A percentile compares a stretch with the other conserved stretches of the same genome.
Evolutionary conservation across 495 filamentous ascomycete genomes (phyloP).

Genomic region (Tuber brumale): DNA sequence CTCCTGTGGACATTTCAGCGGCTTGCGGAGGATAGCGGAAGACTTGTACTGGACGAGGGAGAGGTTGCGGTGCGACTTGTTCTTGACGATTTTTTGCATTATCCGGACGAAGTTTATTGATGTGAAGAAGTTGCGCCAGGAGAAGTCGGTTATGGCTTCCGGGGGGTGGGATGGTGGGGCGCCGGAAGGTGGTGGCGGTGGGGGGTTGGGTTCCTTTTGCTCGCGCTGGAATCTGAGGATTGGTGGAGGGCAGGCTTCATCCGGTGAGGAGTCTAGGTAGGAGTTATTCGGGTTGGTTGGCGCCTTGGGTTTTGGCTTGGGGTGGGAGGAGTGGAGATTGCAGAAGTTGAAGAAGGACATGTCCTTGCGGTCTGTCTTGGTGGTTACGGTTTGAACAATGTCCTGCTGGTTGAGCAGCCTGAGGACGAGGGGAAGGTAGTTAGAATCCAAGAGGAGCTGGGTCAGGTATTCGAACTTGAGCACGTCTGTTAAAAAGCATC

Average conservation of each 20-base stretch:
- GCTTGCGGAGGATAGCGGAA: constrained; percentile 77
- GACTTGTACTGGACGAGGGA: constrained; percentile 92
- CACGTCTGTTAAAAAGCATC: constrained; percentile 55
- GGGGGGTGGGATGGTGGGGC: constrained; percentile 46
- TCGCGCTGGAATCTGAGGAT: constrained; percentile 55
- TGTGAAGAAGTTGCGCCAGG: constrained; percentile 88
- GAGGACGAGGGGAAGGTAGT: constrained; percentile 83
- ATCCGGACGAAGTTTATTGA: constrained; percentile 88
- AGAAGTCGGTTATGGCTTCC: constrained; percentile 81
- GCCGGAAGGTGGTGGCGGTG: constrained; percentile 1
- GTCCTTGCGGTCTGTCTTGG: constrained; percentile 73
- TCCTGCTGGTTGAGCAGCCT: constrained; percentile 93
- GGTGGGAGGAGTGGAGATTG: constrained; percentile 52
- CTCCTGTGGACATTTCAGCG: constrained; percentile 81
- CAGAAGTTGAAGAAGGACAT: constrained; percentile 88
- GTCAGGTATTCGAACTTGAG: constrained; percentile 94
- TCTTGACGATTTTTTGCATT: constrained; percentile 93
- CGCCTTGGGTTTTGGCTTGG: constrained; percentile 35
- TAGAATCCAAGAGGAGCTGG: constrained; percentile 85
- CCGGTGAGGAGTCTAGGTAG: constrained; percentile 43
- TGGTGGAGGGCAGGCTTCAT: constrained; percentile 79
- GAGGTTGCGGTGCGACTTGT: constrained; percentile 87
- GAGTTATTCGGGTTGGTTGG: constrained; percentile 5
- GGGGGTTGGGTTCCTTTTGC: constrained; percentile 8
- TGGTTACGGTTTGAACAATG: constrained; percentile 77